These are phyloP conservation scores for Dothistroma septosporum DNA, from an alignment of 2,329 filamentous ascomycete genomes.

Conservation along the genomic window DNA sequence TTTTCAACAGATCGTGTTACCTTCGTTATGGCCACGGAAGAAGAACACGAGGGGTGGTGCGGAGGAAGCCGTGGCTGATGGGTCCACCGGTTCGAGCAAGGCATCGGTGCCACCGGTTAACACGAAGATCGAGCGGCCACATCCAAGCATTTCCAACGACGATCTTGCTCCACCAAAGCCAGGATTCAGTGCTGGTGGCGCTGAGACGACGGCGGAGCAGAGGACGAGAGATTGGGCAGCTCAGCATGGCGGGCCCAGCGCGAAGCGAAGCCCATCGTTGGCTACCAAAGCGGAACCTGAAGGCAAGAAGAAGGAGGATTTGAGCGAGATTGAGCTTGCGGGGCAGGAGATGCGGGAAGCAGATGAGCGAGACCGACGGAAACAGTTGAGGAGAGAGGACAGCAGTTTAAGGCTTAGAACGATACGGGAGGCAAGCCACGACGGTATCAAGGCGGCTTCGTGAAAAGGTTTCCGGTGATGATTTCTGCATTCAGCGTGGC, in stretches of 20 bases:
- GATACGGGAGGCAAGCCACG: slow-evolving; percentile 9
- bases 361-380: slow-evolving; percentile 28
- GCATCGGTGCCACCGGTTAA: slow-evolving; percentile 9
- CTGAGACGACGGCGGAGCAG: slow-evolving; percentile 33
- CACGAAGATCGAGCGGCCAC: slow-evolving; percentile 14
- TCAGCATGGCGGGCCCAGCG: slow-evolving; percentile 23
- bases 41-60: slow-evolving; percentile 74
- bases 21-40: slow-evolving; percentile 78
- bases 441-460: slow-evolving; percentile 8
- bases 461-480: neutral
- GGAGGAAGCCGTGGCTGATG: slow-evolving; percentile 49
- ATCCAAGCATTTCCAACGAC: slow-evolving; percentile 2
- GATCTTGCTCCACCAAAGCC: slow-evolving; percentile 6
- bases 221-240: slow-evolving; percentile 35
- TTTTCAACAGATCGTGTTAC: slow-evolving; percentile 81
- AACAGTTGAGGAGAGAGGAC: slow-evolving; percentile 10
- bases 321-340: slow-evolving; percentile 33
- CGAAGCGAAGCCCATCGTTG: slow-evolving; percentile 6
- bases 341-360: slow-evolving; percentile 34
- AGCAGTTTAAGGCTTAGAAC: slow-evolving; percentile 10
- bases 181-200: slow-evolving; percentile 4
- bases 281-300: slow-evolving; percentile 8
- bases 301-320: slow-evolving; percentile 26
- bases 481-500: neutral
- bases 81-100: slow-evolving; percentile 10